These are phyloP conservation scores for Fibroporia radiculosa DNA, from an alignment of 768 basidiomycete genomes.

Conservation along the genomic window DNA sequence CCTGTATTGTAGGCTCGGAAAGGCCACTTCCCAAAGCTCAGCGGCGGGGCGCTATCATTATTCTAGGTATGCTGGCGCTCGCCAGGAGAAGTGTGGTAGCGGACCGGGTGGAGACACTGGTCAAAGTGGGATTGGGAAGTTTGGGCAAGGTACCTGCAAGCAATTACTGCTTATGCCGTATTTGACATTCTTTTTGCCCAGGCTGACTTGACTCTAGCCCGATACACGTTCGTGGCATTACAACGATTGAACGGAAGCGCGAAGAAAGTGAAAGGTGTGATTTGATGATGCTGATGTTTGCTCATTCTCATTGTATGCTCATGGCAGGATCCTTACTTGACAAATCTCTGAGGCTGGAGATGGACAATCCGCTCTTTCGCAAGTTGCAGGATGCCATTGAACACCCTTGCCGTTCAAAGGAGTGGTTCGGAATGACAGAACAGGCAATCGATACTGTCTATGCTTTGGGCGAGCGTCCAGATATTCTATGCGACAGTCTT, in stretches of 20 bases:
- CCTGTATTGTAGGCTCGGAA: slow-evolving; percentile 54
- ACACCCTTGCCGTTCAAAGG: slow-evolving; percentile 71
- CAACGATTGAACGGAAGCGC: slow-evolving; percentile 89
- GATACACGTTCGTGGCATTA: slow-evolving; percentile 90
- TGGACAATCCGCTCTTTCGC: slow-evolving; percentile 80
- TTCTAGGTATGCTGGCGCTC: slow-evolving; percentile 94
- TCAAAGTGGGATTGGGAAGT: slow-evolving; percentile 81
- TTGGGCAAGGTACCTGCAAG: slow-evolving; percentile 58
- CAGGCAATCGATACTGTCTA: slow-evolving; percentile 97
- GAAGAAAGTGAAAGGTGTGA: slow-evolving; percentile 91
- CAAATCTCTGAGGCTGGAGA: slow-evolving; percentile 77
- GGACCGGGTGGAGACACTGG: slow-evolving; percentile 76
- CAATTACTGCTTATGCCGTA: neutral
- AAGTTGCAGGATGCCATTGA: slow-evolving; percentile 79
- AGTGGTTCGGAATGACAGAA: slow-evolving; percentile 97
- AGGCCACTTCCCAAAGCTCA: slow-evolving; percentile 73
- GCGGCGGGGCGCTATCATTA: slow-evolving; percentile 90
- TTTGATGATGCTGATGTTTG: neutral
- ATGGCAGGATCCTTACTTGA: slow-evolving; percentile 74
- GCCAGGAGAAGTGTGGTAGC: slow-evolving; percentile 71
- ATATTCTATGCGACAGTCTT: slow-evolving; percentile 68
- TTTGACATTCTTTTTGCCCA: slow-evolving; percentile 24
- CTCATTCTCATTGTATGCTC: neutral
- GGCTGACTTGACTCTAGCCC: slow-evolving; percentile 83
- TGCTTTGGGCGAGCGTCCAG: slow-evolving; percentile 89